Base-by-base conservation (phyloP, 331 rosid genomes). In the Prunus yedoensis region DNA sequence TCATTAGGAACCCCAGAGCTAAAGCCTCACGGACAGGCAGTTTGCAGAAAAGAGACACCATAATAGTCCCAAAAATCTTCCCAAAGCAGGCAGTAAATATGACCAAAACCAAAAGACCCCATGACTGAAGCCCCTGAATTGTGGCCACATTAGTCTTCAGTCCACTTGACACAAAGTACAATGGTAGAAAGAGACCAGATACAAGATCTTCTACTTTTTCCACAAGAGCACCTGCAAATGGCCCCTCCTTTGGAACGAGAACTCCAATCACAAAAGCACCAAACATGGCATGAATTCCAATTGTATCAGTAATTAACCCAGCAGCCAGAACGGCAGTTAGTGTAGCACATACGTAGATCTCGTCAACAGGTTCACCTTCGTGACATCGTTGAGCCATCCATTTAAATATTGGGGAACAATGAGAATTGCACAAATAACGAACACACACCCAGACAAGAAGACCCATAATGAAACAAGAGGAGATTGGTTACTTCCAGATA, bases 231-330 rank as follows among this genome's bases (percentile, higher is more conserved):
- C 86, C 78, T 10, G 90, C 87, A 73, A 93, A 85, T 11, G 92
- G 87, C 25, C 96, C 93, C 43, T 89, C 97, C 81, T 86, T 93
- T 4, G 93, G 96, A 66, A 93, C 77, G 63, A 93, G 75, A 67
- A 93, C 69, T 69, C 98, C 98, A 38, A 91, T 56, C 56, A 93
- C 92, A 74, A 93, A 93, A 20, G 98, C 91, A 43, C 98, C 98
- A 74, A 93, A 91, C 96, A 93, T 88, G 69, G 98, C 93, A 79
- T 93, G 98, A 80, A 93, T 93, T 69, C 98, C 98, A 73, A 91
- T 91, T 60, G 88, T 73, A 75, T 93, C 98, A 3, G 98, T 93
- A 66, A 60, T 77, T 70, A 93, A 87, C 17, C 97, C 95, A 38
- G 97, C 97, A 70, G 96, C 93, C 74, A 93, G 81, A 71, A 93